phyloP scores from a whole-genome alignment of 371 early-diverging fungal genomes.

The Mucor saturninus region DNA sequence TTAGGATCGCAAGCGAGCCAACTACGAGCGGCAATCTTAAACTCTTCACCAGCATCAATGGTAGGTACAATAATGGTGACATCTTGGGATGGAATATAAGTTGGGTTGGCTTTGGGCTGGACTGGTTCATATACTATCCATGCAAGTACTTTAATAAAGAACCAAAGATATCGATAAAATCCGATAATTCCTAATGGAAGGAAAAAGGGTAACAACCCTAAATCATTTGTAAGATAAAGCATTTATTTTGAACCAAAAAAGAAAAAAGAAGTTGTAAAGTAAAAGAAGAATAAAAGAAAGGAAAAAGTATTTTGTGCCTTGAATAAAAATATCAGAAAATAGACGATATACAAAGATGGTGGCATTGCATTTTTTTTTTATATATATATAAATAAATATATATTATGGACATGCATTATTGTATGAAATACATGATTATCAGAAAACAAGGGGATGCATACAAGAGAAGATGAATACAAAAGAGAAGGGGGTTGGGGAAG shows the following conservation, averaged over 20 bases:
- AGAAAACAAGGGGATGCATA: background rate
- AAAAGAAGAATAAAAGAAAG: constrained; percentile 50
- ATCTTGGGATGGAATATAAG: constrained; percentile 57
- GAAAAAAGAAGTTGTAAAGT: background rate
- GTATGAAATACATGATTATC: constrained; percentile 3
- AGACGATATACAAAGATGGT: background rate
- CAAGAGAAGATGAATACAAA: constrained; percentile 3
- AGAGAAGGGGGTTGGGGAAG: background rate
- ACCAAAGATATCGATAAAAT: constrained; percentile 75
- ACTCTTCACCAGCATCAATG: constrained; percentile 78
- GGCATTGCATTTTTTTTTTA: background rate
- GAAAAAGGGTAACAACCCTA: constrained; percentile 65
- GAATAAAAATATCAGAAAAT: constrained; percentile 2
- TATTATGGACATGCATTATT: background rate
- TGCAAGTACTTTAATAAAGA: constrained; percentile 61
- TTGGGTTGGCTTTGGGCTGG: constrained; percentile 52
- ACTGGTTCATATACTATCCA: constrained; percentile 60
- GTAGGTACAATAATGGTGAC: constrained; percentile 78
- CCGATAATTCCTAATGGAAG: constrained; percentile 76
- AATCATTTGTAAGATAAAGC: constrained; percentile 73
- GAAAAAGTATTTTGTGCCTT: constrained; percentile 12
- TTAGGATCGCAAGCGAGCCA: constrained; percentile 72
- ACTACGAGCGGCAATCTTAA: constrained; percentile 65
- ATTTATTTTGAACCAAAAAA: constrained; percentile 30
- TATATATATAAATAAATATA: background rate